Evolutionary conservation across 805 yeast genomes (phyloP).

Genomic region (Metschnikowia kofuensis): DNA sequence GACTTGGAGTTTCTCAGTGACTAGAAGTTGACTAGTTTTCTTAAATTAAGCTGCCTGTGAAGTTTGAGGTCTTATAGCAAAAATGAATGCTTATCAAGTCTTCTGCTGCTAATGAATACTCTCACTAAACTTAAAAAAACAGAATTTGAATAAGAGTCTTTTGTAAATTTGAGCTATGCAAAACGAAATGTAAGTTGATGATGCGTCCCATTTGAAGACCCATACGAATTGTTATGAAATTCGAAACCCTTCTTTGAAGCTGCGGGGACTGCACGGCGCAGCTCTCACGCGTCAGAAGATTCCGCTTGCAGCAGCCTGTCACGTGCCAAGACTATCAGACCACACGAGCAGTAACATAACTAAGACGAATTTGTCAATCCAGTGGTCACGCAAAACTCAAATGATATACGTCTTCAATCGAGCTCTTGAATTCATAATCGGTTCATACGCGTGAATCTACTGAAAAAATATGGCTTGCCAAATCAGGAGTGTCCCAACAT

Average conservation of each 20-base stretch:
- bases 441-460: too few relatives aligned
- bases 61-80: background rate
- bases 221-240: conserved; percentile 4
- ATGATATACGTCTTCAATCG: too few relatives aligned
- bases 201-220: conserved; percentile 4
- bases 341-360: too few relatives aligned
- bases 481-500: conserved; percentile 40
- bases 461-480: background rate
- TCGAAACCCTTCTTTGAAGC: conserved; percentile 14
- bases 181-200: background rate
- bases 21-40: background rate
- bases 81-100: too few relatives aligned
- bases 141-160: background rate
- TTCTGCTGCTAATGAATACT: too few relatives aligned
- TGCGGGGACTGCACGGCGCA: conserved; percentile 10
- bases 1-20: background rate
- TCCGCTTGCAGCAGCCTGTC: background rate
- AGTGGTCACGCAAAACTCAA: background rate
- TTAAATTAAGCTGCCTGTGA: background rate
- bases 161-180: background rate
- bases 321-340: conserved; percentile 4
- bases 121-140: background rate
- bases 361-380: background rate
- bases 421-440: too few relatives aligned
- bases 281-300: conserved; percentile 4